phyloP scores from a whole-genome alignment of 2,329 filamentous ascomycete species.

The Talaromyces sp. region DNA sequence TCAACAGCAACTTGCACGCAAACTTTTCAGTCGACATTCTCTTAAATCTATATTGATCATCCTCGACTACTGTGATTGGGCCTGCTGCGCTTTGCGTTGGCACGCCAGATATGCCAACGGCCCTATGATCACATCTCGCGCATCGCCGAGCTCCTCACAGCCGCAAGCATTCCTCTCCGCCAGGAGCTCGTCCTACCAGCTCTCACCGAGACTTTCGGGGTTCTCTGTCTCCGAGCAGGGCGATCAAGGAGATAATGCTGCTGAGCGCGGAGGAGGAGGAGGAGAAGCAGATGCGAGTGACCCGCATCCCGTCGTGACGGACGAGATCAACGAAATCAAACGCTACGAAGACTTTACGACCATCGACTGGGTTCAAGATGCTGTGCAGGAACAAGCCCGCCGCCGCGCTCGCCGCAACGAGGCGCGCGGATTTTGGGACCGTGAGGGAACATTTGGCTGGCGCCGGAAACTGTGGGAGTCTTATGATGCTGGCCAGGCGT shows the following conservation, averaged over 20 bases:
- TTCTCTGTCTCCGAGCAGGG: constrained; percentile 45
- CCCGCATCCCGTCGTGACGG: constrained; percentile 66
- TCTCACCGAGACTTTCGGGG: constrained; percentile 43
- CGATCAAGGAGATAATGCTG: constrained; percentile 47
- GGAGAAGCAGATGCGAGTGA: constrained; percentile 50
- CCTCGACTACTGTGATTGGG: background rate
- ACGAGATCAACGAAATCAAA: constrained; percentile 97
- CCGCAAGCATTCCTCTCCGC: constrained; percentile 24
- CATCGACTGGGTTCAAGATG: constrained; percentile 96
- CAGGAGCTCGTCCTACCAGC: constrained; percentile 26
- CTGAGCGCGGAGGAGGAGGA: constrained; percentile 10
- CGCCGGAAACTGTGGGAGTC: constrained; percentile 73
- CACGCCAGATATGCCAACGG: background rate
- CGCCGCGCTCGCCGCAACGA: constrained; percentile 69
- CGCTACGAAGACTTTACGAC: constrained; percentile 99
- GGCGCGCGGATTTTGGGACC: constrained; percentile 65
- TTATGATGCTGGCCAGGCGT: constrained; percentile 94
- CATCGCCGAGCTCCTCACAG: constrained; percentile 24
- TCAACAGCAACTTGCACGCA: background rate
- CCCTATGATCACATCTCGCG: constrained; percentile 34
- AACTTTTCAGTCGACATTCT: background rate
- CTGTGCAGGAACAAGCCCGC: constrained; percentile 78
- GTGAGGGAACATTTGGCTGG: constrained; percentile 67
- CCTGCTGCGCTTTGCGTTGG: background rate
- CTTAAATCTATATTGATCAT: background rate